A percentile compares a stretch with the other conserved stretches of the same genome.
phyloP scores from a whole-genome alignment of 768 basidiomycete species.

The Clathrus columnatus region DNA sequence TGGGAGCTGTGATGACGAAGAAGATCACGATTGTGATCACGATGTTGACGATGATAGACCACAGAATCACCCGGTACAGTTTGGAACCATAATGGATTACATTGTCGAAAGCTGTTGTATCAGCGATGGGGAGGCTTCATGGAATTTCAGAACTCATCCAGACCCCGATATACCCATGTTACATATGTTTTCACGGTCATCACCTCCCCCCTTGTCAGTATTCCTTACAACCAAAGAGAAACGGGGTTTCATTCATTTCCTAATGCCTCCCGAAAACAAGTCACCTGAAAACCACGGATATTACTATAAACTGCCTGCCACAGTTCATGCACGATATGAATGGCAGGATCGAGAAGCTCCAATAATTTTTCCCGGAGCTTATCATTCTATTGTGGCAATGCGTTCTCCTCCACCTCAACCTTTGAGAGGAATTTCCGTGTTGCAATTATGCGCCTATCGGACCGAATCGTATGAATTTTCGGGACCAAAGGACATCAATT shows the following conservation, averaged over 20 bases:
- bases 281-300: not conserved
- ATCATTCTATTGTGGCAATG: slow-evolving; percentile 8
- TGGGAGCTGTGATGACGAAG: not conserved
- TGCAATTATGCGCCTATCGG: not conserved
- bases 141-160: slow-evolving; percentile 3
- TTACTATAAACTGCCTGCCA: not conserved
- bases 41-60: too few species aligned
- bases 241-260: slow-evolving; percentile 2
- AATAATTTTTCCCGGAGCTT: slow-evolving; percentile 2
- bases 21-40: not conserved
- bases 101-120: slow-evolving; percentile 7
- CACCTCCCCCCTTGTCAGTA: slow-evolving; percentile 8
- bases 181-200: not conserved
- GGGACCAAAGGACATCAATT: not conserved
- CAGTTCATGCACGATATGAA: not conserved
- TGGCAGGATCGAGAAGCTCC: slow-evolving; percentile 4
- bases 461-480: slow-evolving; percentile 6
- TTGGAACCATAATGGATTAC: not conserved
- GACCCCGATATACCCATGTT: slow-evolving; percentile 3
- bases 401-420: slow-evolving; percentile 4
- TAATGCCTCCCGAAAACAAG: not conserved
- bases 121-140: slow-evolving; percentile 6
- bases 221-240: not conserved
- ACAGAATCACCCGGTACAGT: not conserved
- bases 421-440: not conserved